These are phyloP conservation scores for Acer yangbiense DNA, from an alignment of 345 rosid species.

Conservation along the genomic window DNA sequence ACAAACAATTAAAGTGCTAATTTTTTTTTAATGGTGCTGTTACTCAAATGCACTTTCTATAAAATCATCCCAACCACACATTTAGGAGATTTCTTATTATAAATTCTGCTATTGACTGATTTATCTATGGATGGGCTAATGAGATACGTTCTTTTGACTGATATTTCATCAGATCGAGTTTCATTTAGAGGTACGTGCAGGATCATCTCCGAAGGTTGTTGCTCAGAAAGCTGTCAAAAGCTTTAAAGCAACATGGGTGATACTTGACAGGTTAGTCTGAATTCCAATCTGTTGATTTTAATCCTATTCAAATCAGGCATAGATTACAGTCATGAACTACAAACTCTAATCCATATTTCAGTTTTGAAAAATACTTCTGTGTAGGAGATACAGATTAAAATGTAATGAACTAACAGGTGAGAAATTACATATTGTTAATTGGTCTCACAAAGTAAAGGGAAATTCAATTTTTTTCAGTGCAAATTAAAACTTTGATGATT, in stretches of 20 bases:
- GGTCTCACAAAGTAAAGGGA: neutral
- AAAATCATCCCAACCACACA: neutral
- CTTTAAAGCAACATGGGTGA: conserved; percentile 51
- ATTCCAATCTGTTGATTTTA: too few species aligned
- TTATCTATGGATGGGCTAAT: neutral
- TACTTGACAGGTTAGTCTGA: conserved; percentile 57
- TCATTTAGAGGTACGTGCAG: conserved; percentile 42
- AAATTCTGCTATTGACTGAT: neutral
- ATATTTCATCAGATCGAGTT: conserved; percentile 42
- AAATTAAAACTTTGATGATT: too few species aligned
- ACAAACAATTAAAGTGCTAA: neutral
- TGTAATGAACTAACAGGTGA: too few species aligned
- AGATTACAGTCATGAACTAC: too few species aligned
- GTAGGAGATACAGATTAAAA: neutral
- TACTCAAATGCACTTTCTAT: neutral
- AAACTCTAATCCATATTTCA: too few species aligned
- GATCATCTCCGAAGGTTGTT: conserved; percentile 33
- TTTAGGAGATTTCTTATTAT: neutral
- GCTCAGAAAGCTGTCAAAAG: conserved; percentile 40
- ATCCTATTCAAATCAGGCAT: too few species aligned
- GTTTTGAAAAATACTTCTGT: neutral
- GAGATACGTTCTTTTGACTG: neutral
- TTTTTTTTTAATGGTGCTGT: neutral
- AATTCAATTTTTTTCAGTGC: too few species aligned
- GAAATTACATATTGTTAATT: too few species aligned